Percentiles rank a stretch among this genome's conserved stretches.
These are phyloP conservation scores for Phytophthora pini DNA, from an alignment of 352 stramenopile genomes.

Conservation along the genomic window DNA sequence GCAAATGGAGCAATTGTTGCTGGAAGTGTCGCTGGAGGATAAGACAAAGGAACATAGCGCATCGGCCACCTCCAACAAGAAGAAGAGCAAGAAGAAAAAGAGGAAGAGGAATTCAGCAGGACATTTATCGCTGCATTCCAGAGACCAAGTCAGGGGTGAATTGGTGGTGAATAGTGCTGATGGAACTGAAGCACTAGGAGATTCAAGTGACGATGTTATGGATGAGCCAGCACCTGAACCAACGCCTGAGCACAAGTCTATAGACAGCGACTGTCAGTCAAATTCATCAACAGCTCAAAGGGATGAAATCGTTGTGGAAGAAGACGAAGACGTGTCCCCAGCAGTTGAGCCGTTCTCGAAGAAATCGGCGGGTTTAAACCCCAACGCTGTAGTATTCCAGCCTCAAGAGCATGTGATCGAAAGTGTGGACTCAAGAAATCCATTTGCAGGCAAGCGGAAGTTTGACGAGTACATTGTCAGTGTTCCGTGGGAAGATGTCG, in stretches of 20 bases:
- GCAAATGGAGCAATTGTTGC: slow-evolving; percentile 82
- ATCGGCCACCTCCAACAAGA: slow-evolving; percentile 32
- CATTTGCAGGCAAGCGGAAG: slow-evolving; percentile 61
- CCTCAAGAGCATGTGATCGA: slow-evolving; percentile 30
- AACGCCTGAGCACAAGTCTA: slow-evolving; percentile 11
- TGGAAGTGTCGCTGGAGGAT: slow-evolving; percentile 58
- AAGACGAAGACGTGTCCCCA: slow-evolving; percentile 1
- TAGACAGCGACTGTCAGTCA: slow-evolving; percentile 15
- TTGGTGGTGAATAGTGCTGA: background rate
- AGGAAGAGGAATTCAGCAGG: slow-evolving; percentile 37
- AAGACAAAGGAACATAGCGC: slow-evolving; percentile 4
- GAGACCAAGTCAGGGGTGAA: background rate
- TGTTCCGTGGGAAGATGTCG: slow-evolving; percentile 44
- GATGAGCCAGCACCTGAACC: slow-evolving; percentile 28
- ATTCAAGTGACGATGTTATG: slow-evolving; percentile 1
- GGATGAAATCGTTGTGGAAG: slow-evolving; percentile 18
- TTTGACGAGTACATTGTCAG: slow-evolving; percentile 76
- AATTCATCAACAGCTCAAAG: slow-evolving; percentile 19
- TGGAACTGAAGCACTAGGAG: background rate
- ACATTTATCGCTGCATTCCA: background rate
- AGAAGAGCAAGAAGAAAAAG: slow-evolving; percentile 53
- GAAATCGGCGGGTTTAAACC: slow-evolving; percentile 51
- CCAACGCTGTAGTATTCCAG: slow-evolving; percentile 64
- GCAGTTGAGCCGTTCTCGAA: slow-evolving; percentile 15
- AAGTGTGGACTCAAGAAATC: slow-evolving; percentile 6